These are phyloP conservation scores for Mucor piriformis DNA, from an alignment of 371 early-diverging fungal genomes.

Conservation along the genomic window DNA sequence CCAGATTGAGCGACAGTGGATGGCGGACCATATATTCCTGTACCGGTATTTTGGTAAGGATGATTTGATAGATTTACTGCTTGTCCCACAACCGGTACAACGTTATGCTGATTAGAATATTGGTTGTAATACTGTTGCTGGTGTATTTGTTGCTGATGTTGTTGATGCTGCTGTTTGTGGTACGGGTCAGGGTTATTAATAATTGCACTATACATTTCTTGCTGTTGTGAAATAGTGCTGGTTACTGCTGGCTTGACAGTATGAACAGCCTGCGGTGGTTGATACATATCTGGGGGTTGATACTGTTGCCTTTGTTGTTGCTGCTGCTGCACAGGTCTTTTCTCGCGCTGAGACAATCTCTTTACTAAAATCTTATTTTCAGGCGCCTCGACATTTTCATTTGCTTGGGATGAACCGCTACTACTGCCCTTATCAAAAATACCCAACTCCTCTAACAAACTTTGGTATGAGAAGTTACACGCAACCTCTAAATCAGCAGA, in stretches of 20 bases:
- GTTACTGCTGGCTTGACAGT: neutral
- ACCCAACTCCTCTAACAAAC: constrained; percentile 32
- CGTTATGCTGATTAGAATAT: neutral
- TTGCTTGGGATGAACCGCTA: neutral
- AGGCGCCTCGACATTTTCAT: neutral
- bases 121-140: constrained; percentile 9
- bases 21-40: neutral
- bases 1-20: neutral
- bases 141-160: neutral
- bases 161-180: neutral
- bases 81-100: neutral
- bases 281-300: neutral
- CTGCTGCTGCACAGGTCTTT: neutral
- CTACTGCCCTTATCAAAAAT: constrained; percentile 14
- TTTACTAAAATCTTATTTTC: neutral
- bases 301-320: neutral
- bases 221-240: neutral
- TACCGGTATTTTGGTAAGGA: neutral
- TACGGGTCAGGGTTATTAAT: neutral
- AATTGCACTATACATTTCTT: constrained; percentile 7
- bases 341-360: constrained; percentile 1
- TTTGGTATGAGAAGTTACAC: constrained; percentile 26
- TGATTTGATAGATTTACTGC: neutral
- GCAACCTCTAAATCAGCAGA: constrained; percentile 25
- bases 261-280: neutral